These are phyloP conservation scores for Trichoderma asperelloides DNA, from an alignment of 495 filamentous ascomycete genomes.

Conservation along the genomic window DNA sequence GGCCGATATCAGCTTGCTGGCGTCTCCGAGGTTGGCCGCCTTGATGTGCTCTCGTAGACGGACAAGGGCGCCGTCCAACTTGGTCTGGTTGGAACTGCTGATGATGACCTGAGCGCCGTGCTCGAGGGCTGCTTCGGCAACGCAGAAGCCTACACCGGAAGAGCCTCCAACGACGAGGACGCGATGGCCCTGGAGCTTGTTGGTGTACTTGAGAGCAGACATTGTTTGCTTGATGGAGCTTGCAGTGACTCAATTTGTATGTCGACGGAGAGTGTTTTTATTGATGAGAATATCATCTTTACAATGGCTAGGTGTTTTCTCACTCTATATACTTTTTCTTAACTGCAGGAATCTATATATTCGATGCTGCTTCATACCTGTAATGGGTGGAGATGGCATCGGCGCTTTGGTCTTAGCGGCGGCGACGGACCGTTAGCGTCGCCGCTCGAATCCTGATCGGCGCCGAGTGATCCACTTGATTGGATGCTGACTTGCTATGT, in stretches of 20 bases:
- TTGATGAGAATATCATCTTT: neutral
- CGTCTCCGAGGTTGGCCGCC: conserved; percentile 23
- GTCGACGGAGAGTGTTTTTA: neutral
- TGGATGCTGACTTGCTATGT: neutral
- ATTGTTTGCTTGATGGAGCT: neutral
- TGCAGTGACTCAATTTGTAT: too few species aligned
- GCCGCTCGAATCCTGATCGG: neutral
- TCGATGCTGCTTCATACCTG: neutral
- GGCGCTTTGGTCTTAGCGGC: conserved; percentile 1
- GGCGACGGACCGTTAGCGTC: conserved; percentile 6
- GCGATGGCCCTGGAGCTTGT: conserved; percentile 31
- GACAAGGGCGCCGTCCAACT: conserved; percentile 30
- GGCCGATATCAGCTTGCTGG: conserved; percentile 20
- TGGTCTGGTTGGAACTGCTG: conserved; percentile 39
- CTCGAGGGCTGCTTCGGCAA: conserved; percentile 42
- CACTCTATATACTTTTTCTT: neutral
- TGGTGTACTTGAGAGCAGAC: conserved; percentile 19
- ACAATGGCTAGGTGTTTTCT: too few species aligned
- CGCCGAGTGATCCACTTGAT: neutral
- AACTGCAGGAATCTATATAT: neutral
- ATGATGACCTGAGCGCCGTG: conserved; percentile 44
- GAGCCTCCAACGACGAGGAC: conserved; percentile 49
- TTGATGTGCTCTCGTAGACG: conserved; percentile 25
- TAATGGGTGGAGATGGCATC: neutral
- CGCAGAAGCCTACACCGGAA: conserved; percentile 47